These are phyloP conservation scores for Talaromyces sp. DNA, from an alignment of 2,329 filamentous ascomycete genomes.

Conservation along the genomic window DNA sequence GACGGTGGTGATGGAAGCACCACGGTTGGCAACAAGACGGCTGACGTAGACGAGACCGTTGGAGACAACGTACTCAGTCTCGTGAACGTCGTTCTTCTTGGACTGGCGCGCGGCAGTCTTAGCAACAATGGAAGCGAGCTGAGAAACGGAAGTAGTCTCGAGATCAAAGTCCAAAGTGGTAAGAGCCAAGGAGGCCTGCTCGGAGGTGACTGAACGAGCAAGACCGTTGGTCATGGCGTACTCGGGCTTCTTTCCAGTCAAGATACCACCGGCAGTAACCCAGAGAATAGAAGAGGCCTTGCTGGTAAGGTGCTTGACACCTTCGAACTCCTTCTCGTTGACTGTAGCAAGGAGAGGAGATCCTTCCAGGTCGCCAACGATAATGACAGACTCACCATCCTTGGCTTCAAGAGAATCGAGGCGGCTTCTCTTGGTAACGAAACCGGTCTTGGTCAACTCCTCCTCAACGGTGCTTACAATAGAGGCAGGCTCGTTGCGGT, in stretches of 20 bases:
- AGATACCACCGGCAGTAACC: conserved; percentile 11
- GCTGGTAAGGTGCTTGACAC: conserved; percentile 2
- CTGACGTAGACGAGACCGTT: neutral
- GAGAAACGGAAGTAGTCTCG: neutral
- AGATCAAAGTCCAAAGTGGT: conserved; percentile 12
- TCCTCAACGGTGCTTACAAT: neutral
- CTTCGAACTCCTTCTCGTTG: conserved; percentile 1
- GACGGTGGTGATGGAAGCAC: neutral
- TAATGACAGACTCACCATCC: conserved; percentile 1
- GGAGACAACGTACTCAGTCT: conserved; percentile 5
- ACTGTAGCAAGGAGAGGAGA: conserved; percentile 10
- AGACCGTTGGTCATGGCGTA: conserved; percentile 10
- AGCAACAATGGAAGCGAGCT: neutral
- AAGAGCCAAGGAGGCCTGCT: conserved; percentile 4
- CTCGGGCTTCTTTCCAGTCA: conserved; percentile 2
- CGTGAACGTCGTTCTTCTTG: neutral
- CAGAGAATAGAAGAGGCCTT: conserved; percentile 12
- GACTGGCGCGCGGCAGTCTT: neutral
- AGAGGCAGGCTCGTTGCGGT: conserved; percentile 6
- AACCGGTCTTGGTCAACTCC: neutral
- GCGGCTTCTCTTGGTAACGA: neutral
- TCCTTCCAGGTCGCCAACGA: conserved; percentile 1
- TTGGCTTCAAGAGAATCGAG: conserved; percentile 1
- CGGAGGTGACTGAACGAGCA: conserved; percentile 8
- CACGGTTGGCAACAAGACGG: neutral